These are phyloP conservation scores for Lentinula novae-zelandiae DNA, from an alignment of 1,284 basidiomycete genomes.

Conservation along the genomic window DNA sequence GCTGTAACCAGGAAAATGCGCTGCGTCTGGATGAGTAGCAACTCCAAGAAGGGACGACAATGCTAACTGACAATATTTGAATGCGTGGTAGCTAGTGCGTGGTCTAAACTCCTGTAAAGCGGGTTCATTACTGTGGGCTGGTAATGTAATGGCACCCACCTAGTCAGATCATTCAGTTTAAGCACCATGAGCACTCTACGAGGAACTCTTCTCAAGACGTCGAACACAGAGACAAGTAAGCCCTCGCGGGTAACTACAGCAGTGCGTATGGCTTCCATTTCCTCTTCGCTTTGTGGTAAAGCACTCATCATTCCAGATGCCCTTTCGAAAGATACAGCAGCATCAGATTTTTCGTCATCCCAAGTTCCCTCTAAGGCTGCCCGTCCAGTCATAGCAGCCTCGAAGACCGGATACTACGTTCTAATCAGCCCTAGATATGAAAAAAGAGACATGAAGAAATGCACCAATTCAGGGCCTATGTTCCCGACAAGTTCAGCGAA, in stretches of 20 bases:
- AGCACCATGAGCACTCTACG: conserved; percentile 81
- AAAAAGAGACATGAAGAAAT: conserved; percentile 21
- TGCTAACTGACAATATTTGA: conserved; percentile 46
- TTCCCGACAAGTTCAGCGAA: conserved; percentile 90
- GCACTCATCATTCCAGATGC: conserved; percentile 77
- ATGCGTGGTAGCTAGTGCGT: conserved; percentile 71
- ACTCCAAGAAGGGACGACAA: not conserved
- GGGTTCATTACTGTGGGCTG: not conserved
- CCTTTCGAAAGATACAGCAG: conserved; percentile 39
- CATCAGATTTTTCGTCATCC: conserved; percentile 35
- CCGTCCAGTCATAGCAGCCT: conserved; percentile 80
- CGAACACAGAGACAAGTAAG: conserved; percentile 77
- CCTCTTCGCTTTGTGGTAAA: conserved; percentile 61
- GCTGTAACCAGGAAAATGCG: conserved; percentile 92
- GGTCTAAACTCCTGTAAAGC: conserved; percentile 57
- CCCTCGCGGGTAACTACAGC: conserved; percentile 83
- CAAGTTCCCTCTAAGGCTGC: conserved; percentile 59
- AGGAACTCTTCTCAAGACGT: conserved; percentile 80
- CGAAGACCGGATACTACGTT: conserved; percentile 75
- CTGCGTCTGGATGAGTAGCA: conserved; percentile 26
- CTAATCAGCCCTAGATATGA: not conserved
- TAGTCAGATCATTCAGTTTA: conserved; percentile 69
- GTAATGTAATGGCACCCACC: conserved; percentile 27
- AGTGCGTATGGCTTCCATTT: conserved; percentile 74
- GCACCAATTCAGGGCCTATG: conserved; percentile 79